These are phyloP conservation scores for Buddleja alternifolia DNA, from an alignment of 257 asterid species.

Conservation along the genomic window DNA sequence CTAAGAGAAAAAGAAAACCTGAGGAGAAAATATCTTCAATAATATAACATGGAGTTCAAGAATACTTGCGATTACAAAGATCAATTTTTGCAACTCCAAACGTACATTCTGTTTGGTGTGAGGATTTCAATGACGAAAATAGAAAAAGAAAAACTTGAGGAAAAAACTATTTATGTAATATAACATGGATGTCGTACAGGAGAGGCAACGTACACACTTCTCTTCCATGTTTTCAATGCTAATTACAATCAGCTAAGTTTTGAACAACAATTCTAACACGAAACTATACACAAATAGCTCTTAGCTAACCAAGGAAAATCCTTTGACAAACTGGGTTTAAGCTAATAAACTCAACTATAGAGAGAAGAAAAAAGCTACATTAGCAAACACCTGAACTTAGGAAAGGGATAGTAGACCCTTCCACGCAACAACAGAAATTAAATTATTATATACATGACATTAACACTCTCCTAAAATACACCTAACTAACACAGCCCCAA, in stretches of 20 bases:
- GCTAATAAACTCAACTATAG: not conserved
- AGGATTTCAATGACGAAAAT: no score
- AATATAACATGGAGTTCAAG: no score
- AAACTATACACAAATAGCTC: constrained; percentile 31
- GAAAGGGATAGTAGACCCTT: constrained; percentile 18
- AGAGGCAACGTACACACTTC: constrained; percentile 18
- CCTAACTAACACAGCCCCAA: constrained; percentile 27
- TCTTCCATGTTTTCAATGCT: constrained; percentile 16
- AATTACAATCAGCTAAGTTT: constrained; percentile 24
- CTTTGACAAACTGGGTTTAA: no score
- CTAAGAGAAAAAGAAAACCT: no score
- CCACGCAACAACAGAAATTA: constrained; percentile 27
- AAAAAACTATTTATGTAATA: not conserved
- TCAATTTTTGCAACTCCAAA: no score
- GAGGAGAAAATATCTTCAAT: no score
- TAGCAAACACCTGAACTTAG: not conserved
- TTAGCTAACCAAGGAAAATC: not conserved
- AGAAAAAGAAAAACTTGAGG: no score
- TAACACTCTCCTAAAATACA: constrained; percentile 14
- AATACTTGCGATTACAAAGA: no score
- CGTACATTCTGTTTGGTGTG: no score
- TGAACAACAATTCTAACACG: constrained; percentile 19
- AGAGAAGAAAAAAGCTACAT: not conserved
- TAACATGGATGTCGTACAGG: not conserved
- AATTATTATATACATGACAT: constrained; percentile 21